phyloP scores from a whole-genome alignment of 805 yeast species.

The Sugiyamaella floridensis region DNA sequence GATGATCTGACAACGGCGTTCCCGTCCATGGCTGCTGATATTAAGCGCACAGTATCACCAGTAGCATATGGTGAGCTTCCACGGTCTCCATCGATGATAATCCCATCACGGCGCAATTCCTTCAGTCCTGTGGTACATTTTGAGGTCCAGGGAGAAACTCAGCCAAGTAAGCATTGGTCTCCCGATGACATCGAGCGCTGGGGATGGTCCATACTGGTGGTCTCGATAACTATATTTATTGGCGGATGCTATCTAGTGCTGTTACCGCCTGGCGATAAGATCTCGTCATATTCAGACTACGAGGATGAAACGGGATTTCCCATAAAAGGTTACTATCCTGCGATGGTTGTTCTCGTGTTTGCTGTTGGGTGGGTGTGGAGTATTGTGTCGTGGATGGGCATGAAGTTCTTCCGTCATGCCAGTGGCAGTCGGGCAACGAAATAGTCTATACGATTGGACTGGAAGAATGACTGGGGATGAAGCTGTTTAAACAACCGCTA shows the following conservation, averaged over 20 bases:
- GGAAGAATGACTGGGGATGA: no score
- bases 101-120: neutral
- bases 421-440: constrained; percentile 42
- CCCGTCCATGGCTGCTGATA: neutral
- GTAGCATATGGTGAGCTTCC: neutral
- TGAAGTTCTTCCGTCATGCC: constrained; percentile 74
- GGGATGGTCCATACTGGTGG: constrained; percentile 10
- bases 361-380: constrained; percentile 61
- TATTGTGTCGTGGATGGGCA: constrained; percentile 66
- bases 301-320: constrained; percentile 33
- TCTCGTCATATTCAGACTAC: constrained; percentile 11
- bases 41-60: neutral
- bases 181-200: neutral
- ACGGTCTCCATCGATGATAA: neutral
- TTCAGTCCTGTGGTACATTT: neutral
- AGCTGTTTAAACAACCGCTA: no score
- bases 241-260: constrained; percentile 10
- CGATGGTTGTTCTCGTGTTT: constrained; percentile 30
- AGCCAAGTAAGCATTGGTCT: neutral
- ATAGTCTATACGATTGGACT: neutral
- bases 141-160: neutral
- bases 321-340: constrained; percentile 34
- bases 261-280: neutral
- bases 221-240: constrained; percentile 1
- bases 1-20: neutral